These are phyloP conservation scores for Pythium inflatum DNA, from an alignment of 352 stramenopile species.

Conservation along the genomic window DNA sequence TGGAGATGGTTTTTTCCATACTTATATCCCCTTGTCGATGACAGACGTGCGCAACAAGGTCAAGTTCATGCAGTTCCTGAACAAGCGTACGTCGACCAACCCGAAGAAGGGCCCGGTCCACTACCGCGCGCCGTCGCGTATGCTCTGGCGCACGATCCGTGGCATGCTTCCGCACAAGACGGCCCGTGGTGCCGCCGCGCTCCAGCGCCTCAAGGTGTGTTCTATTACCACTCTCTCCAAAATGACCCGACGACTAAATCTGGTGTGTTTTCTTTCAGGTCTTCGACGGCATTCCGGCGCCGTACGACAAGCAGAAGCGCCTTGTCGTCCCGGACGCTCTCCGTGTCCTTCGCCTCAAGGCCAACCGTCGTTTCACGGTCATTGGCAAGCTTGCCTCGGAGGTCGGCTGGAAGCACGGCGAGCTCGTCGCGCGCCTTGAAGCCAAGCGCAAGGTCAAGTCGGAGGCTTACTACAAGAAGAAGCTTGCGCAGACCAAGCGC, in stretches of 20 bases:
- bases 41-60: conserved; percentile 95
- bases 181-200: conserved; percentile 93
- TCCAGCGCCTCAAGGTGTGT: conserved; percentile 94
- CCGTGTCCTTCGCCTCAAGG: conserved; percentile 94
- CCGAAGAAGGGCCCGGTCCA: conserved; percentile 97
- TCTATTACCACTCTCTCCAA: no score
- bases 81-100: conserved; percentile 99
- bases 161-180: conserved; percentile 99
- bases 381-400: conserved; percentile 94
- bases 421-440: conserved; percentile 95
- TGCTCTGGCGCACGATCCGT: conserved; percentile 93
- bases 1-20: no score
- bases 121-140: conserved; percentile 96
- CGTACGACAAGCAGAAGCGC: conserved; percentile 99
- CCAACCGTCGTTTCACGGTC: conserved; percentile 94
- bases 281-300: conserved; percentile 98
- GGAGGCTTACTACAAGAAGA: conserved; percentile 98
- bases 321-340: conserved; percentile 98
- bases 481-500: conserved; percentile 92
- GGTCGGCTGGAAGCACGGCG: conserved; percentile 97
- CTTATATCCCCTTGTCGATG: conserved; percentile 18
- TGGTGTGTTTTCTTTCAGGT: conserved; percentile 65
- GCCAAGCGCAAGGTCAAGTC: conserved; percentile 93
- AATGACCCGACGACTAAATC: no score
- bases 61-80: conserved; percentile 99